Conservation (phyloP, 306 rosid species). For the Albizia julibrissin region DNA sequence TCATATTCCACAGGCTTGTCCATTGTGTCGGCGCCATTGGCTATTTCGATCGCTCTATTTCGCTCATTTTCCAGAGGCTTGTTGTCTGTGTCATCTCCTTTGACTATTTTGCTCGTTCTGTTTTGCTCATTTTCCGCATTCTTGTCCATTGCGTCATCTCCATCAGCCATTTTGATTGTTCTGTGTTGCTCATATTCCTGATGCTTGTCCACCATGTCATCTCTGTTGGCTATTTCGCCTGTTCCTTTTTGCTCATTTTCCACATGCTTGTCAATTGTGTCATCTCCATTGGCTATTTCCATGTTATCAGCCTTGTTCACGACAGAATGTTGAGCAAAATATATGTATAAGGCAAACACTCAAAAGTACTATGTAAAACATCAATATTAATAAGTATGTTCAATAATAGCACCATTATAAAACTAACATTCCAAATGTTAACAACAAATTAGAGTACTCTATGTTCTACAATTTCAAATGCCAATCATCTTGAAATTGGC, state of each 20-base stretch:
- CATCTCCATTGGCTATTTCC: not conserved
- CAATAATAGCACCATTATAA: not conserved
- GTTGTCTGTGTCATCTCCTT: not conserved
- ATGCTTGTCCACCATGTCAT: not conserved
- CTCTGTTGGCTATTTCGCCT: not conserved
- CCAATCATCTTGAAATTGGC: not conserved
- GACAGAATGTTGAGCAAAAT: not conserved
- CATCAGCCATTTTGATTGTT: not conserved
- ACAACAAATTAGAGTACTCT: not conserved
- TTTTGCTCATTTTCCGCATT: not conserved
- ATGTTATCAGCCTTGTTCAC: not conserved
- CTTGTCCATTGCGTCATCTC: not conserved
- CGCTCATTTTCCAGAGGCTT: not conserved
- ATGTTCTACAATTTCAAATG: not conserved
- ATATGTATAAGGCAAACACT: not conserved
- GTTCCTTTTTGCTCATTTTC: not conserved
- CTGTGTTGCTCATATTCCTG: not conserved
- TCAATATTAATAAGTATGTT: not conserved
- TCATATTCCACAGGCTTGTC: not conserved
- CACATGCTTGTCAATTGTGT: not conserved
- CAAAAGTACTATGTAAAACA: not conserved
- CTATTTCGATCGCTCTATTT: not conserved
- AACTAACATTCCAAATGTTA: not conserved
- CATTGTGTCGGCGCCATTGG: not conserved
- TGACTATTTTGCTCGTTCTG: not conserved